Conservation (phyloP, 495 filamentous ascomycete genomes). For the Viridothelium virens region DNA sequence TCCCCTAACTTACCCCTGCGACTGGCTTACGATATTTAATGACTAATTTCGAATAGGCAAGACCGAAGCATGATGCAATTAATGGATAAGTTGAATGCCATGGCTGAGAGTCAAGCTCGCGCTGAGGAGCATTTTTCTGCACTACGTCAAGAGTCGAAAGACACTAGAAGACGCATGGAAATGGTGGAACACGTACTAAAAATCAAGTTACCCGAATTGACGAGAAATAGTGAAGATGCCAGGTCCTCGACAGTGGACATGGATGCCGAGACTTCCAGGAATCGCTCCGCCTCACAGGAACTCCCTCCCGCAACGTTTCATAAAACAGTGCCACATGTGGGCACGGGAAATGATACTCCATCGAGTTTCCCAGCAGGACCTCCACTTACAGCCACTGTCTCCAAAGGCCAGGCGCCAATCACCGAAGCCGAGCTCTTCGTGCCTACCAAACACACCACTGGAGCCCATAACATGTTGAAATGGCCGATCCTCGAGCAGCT, state of each 20-base stretch:
- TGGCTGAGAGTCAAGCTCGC: slow-evolving; percentile 32
- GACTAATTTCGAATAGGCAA: slow-evolving; percentile 25
- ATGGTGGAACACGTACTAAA: background rate
- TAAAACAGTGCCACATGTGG: background rate
- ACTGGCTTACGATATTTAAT: slow-evolving; percentile 19
- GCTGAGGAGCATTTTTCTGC: background rate
- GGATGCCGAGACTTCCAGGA: background rate
- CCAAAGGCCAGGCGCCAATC: slow-evolving; percentile 12
- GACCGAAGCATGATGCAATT: slow-evolving; percentile 37
- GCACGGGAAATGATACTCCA: background rate
- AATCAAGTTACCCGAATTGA: background rate
- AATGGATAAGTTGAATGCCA: slow-evolving; percentile 33
- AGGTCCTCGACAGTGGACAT: background rate
- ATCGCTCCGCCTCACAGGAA: slow-evolving; percentile 6
- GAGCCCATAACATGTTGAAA: slow-evolving; percentile 8
- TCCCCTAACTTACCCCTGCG: too few relatives aligned
- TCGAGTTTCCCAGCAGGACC: background rate
- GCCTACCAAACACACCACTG: slow-evolving; percentile 1
- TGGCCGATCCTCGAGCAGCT: background rate
- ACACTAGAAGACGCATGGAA: background rate
- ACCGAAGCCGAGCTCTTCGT: slow-evolving; percentile 14
- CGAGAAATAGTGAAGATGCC: background rate
- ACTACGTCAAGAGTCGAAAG: slow-evolving; percentile 1
- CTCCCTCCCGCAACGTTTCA: background rate
- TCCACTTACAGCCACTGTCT: background rate